Evolutionary conservation across 306 rosid genomes (phyloP), one percentile per base, ranked within the genome.

Genomic region (Acmispon strigosus): DNA sequence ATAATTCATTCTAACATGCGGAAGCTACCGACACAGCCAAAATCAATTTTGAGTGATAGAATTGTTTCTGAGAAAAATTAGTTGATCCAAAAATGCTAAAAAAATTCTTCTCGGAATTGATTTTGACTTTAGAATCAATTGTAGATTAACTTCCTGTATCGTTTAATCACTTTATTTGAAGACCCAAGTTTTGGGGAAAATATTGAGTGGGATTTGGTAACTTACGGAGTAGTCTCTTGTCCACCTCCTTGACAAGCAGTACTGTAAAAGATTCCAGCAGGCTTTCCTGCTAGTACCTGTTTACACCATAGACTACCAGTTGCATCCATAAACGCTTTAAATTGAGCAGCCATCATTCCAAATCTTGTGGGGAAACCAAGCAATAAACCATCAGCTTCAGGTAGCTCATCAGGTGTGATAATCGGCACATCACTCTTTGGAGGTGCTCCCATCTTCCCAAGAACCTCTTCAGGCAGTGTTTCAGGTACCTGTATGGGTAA

Each of bases 221-320:
- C 98, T 88, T 72, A 93, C 98, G 98, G 84, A 2, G 98, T 93
- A 53, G 97, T 93, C 89, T 93, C 98, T 77, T 93, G 98, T 82
- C 98, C 98, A 10, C 98, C 98, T 62, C 98, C 98, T 78, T 93
- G 98, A 70, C 92, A 88, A 42, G 86, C 96, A 53, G 98, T 93
- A 86, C 98, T 86, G 84, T 90, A 93, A 80, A 93, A 93, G 69
- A 93, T 71, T 69, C 98, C 98, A 0, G 98, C 98, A 48, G 98
- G 97, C 78, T 93, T 93, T 71, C 98, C 98, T 8, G 96, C 88
- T 2, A 90, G 93, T 42, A 83, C 84, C 58, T 92, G 98, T 4
- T 90, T 68, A 32, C 90, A 85, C 98, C 98, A 93, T 34, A 93
- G 80, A 24, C 93, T 85, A 77, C 98, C 98, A 2, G 98, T 93